Conservation (phyloP, 495 filamentous ascomycete genomes). For the Aspergillus nanangensis region DNA sequence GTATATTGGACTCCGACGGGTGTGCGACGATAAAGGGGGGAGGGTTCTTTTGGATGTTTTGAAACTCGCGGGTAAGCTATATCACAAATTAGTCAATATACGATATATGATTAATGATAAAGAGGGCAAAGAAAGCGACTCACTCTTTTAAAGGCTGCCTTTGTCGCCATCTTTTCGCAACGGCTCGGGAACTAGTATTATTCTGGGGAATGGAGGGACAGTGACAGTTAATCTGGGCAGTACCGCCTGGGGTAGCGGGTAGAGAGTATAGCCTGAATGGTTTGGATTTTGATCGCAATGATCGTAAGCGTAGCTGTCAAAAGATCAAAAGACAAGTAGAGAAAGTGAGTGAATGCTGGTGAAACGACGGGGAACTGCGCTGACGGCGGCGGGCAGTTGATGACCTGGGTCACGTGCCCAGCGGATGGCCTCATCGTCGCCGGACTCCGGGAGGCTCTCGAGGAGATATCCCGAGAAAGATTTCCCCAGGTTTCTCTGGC, state of each 20-base stretch:
- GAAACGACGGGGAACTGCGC: neutral
- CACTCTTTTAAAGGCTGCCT: slow-evolving; percentile 80
- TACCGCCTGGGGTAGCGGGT: too few relatives aligned
- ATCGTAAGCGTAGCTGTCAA: too few relatives aligned
- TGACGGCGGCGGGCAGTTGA: too few relatives aligned
- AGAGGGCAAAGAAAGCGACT: slow-evolving; percentile 19
- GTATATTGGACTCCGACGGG: slow-evolving; percentile 90
- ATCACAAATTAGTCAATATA: slow-evolving; percentile 11
- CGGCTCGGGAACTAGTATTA: too few relatives aligned
- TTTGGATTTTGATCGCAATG: too few relatives aligned
- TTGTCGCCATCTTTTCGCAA: slow-evolving; percentile 65
- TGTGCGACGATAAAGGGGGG: slow-evolving; percentile 92
- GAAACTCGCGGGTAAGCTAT: slow-evolving; percentile 91
- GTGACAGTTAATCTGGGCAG: too few relatives aligned
- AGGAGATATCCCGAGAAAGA: slow-evolving; percentile 10
- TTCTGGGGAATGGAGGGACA: too few relatives aligned
- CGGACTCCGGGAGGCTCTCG: slow-evolving; percentile 1
- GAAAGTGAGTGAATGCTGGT: neutral
- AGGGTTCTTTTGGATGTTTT: slow-evolving; percentile 84
- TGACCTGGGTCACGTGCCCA: slow-evolving; percentile 24
- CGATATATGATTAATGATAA: neutral
- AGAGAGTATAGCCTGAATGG: too few relatives aligned
- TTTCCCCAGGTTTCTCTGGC: slow-evolving; percentile 16
- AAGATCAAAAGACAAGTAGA: too few relatives aligned
- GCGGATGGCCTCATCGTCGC: slow-evolving; percentile 13